Conservation (phyloP, 208 protist genomes). For the Entamoeba invadens region DNA sequence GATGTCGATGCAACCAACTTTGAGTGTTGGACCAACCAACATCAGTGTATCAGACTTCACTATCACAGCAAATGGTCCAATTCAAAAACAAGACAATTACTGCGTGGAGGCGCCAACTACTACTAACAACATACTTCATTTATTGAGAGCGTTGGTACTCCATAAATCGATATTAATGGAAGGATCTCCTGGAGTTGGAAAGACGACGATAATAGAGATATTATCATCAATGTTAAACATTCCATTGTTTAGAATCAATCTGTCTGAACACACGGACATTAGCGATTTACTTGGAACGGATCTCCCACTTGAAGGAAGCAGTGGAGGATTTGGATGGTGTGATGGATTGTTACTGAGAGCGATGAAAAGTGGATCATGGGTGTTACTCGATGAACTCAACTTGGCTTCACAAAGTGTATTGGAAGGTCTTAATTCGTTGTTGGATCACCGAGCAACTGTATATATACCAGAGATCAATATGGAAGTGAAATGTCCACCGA, state of each 20-base stretch:
- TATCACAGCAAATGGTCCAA: background rate
- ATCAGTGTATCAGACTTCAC: background rate
- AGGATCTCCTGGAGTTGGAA: constrained; percentile 57
- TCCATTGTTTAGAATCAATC: constrained; percentile 92
- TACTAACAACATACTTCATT: constrained; percentile 72
- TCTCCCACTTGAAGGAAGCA: constrained; percentile 49
- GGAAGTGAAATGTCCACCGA: constrained; percentile 49
- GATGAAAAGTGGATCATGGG: constrained; percentile 72
- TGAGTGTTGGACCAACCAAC: background rate
- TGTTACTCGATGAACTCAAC: constrained; percentile 99
- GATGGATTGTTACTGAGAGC: constrained; percentile 89
- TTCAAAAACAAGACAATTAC: constrained; percentile 48
- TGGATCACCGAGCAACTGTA: constrained; percentile 86
- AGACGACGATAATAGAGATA: constrained; percentile 87
- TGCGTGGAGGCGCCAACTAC: constrained; percentile 77
- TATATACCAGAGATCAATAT: constrained; percentile 64
- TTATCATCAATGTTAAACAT: constrained; percentile 61
- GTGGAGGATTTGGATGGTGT: constrained; percentile 73
- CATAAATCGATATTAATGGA: constrained; percentile 86
- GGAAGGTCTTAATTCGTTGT: constrained; percentile 96
- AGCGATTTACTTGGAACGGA: constrained; percentile 75
- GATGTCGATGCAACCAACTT: background rate
- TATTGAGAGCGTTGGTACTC: constrained; percentile 66
- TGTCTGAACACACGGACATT: constrained; percentile 99
- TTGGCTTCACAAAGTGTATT: constrained; percentile 94